Evolutionary conservation across 306 rosid species (phyloP).

Genomic region (Hippophae gyantsensis): DNA sequence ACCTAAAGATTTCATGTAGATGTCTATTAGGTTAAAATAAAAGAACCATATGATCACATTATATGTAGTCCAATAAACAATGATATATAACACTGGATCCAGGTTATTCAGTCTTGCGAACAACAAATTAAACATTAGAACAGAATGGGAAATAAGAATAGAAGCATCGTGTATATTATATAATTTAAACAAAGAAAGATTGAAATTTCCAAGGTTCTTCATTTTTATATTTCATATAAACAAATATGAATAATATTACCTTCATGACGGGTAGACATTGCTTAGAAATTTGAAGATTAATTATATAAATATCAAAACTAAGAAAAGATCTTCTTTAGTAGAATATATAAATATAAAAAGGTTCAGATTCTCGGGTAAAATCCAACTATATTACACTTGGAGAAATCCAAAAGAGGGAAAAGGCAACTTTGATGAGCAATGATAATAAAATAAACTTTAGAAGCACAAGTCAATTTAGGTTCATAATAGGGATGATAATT

Average conservation of each 20-base stretch:
- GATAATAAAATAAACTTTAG: slow-evolving; percentile 14
- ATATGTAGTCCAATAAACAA: slow-evolving; percentile 25
- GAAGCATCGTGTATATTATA: slow-evolving; percentile 45
- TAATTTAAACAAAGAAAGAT: slow-evolving; percentile 31
- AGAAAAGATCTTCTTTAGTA: slow-evolving; percentile 40
- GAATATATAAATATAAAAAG: slow-evolving; percentile 18
- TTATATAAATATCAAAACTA: slow-evolving; percentile 24
- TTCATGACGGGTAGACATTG: slow-evolving; percentile 17
- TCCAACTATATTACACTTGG: slow-evolving; percentile 18
- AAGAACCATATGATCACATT: slow-evolving; percentile 31
- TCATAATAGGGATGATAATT: too few relatives aligned
- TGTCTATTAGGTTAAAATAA: slow-evolving; percentile 14
- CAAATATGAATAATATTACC: slow-evolving; percentile 10
- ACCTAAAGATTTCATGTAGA: slow-evolving; percentile 14
- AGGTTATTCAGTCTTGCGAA: slow-evolving; percentile 50
- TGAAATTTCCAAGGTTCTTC: slow-evolving; percentile 39
- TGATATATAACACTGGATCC: slow-evolving; percentile 49
- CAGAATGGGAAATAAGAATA: slow-evolving; percentile 35
- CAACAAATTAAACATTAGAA: slow-evolving; percentile 21
- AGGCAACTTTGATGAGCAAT: slow-evolving; percentile 14
- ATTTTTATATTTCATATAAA: slow-evolving; percentile 18
- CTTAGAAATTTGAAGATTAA: slow-evolving; percentile 21
- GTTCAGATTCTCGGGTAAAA: slow-evolving; percentile 22
- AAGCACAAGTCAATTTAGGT: slow-evolving; percentile 18
- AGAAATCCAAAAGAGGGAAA: slow-evolving; percentile 17